Evolutionary conservation across 768 basidiomycete species (phyloP).

Genomic region (Dioszegia crocea): DNA sequence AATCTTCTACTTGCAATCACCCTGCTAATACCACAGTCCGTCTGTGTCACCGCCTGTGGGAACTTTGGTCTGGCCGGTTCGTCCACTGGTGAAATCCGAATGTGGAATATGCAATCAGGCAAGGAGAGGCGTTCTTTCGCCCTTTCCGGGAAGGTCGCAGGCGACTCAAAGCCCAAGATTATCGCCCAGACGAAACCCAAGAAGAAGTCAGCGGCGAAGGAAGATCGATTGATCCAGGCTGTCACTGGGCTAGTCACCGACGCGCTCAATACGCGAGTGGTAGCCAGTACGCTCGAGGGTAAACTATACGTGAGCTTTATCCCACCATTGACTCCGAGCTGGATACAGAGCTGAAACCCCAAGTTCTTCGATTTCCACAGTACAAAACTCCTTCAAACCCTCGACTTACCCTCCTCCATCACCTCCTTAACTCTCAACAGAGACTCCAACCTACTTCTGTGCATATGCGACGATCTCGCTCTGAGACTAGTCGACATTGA

Average conservation of each 20-base stretch:
- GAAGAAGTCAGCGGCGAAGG: slow-evolving; percentile 15
- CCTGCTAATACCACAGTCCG: slow-evolving; percentile 51
- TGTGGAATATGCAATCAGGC: slow-evolving; percentile 98
- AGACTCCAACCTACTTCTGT: slow-evolving; percentile 77
- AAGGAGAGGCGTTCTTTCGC: slow-evolving; percentile 72
- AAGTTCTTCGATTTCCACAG: slow-evolving; percentile 98
- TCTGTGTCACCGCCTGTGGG: slow-evolving; percentile 88
- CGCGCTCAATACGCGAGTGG: slow-evolving; percentile 70
- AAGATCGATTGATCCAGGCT: slow-evolving; percentile 53
- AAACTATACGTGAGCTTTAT: slow-evolving; percentile 68
- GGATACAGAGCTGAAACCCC: not conserved
- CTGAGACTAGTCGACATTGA: slow-evolving; percentile 89
- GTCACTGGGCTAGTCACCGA: slow-evolving; percentile 83
- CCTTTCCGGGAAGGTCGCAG: slow-evolving; percentile 49
- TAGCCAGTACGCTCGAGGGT: slow-evolving; percentile 84
- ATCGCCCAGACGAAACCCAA: slow-evolving; percentile 27
- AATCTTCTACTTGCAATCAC: no score
- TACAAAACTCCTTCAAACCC: slow-evolving; percentile 64
- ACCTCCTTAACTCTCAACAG: slow-evolving; percentile 72
- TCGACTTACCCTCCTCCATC: slow-evolving; percentile 65
- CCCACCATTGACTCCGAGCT: no score
- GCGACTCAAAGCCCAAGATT: slow-evolving; percentile 38
- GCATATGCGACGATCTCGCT: slow-evolving; percentile 76
- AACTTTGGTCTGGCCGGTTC: slow-evolving; percentile 88
- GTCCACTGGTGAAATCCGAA: slow-evolving; percentile 64